Evolutionary conservation across 805 yeast species (phyloP).

Genomic region (Wickerhamiella musiphila): DNA sequence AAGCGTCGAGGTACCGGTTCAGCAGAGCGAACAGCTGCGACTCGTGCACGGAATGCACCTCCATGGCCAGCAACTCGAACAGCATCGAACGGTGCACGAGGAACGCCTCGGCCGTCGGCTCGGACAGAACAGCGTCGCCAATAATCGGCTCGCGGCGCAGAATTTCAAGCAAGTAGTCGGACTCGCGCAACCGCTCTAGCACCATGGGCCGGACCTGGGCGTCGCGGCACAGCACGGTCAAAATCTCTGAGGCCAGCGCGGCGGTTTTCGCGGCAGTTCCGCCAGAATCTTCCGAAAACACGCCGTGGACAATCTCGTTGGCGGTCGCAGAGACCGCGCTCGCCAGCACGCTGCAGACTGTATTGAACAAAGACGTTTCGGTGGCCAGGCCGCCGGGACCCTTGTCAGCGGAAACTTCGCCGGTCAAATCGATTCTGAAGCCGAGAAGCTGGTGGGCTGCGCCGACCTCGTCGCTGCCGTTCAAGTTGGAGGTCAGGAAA

Average conservation of each 20-base stretch:
- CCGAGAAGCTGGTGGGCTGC: constrained; percentile 69
- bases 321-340: constrained; percentile 30
- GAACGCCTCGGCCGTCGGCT: constrained; percentile 21
- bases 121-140: constrained; percentile 23
- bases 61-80: constrained; percentile 51
- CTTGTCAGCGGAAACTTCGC: constrained; percentile 30
- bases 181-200: constrained; percentile 35
- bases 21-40: constrained; percentile 34
- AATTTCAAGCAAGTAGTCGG: constrained; percentile 33
- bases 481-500: constrained; percentile 36
- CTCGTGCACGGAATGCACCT: constrained; percentile 41
- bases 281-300: no score
- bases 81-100: constrained; percentile 42
- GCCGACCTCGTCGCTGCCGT: constrained; percentile 28
- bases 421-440: constrained; percentile 35
- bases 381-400: constrained; percentile 37
- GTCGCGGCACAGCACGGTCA: constrained; percentile 44
- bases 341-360: constrained; percentile 34
- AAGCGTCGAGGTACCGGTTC: constrained; percentile 32
- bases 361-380: constrained; percentile 35
- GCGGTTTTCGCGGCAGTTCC: constrained; percentile 17
- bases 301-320: constrained; percentile 25
- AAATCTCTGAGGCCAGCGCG: constrained; percentile 27
- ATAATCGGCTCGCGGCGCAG: constrained; percentile 38
- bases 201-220: constrained; percentile 35